Conservation (phyloP, 768 basidiomycete genomes). For the Termitomyces sp. region DNA sequence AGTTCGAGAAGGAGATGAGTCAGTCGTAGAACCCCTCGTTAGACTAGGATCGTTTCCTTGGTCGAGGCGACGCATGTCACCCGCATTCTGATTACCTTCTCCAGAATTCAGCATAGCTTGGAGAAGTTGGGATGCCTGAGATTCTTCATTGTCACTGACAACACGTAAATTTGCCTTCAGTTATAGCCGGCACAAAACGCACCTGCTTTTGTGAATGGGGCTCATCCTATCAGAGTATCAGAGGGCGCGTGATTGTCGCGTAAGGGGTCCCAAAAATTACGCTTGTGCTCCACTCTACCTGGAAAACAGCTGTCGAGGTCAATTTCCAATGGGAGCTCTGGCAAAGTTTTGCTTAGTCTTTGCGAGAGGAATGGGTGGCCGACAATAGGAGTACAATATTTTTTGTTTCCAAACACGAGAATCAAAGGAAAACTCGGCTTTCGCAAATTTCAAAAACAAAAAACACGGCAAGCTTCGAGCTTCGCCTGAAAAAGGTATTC, state of each 20-base stretch:
- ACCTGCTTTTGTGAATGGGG: conserved; percentile 31
- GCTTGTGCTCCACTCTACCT: background rate
- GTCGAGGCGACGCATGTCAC: conserved; percentile 15
- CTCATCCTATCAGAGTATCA: conserved; percentile 29
- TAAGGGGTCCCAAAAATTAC: background rate
- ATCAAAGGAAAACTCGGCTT: background rate
- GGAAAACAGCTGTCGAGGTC: background rate
- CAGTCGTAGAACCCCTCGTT: conserved; percentile 30
- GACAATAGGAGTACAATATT: background rate
- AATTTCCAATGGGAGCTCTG: background rate
- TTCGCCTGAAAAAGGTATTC: background rate
- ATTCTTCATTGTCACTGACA: conserved; percentile 40
- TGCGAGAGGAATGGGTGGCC: background rate
- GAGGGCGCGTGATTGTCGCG: conserved; percentile 10
- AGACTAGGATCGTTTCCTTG: conserved; percentile 21
- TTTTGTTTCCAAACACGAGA: background rate
- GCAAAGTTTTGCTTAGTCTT: background rate
- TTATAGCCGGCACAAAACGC: conserved; percentile 17
- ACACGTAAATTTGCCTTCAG: conserved; percentile 4
- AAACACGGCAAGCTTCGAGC: background rate
- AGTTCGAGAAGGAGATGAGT: conserved; percentile 36
- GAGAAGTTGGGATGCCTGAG: conserved; percentile 57
- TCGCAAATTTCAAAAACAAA: background rate
- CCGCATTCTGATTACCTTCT: conserved; percentile 15
- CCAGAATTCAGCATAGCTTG: conserved; percentile 38